Conservation (phyloP, 192 early-diverging fungal species). For the Anaeromyces robustus region DNA sequence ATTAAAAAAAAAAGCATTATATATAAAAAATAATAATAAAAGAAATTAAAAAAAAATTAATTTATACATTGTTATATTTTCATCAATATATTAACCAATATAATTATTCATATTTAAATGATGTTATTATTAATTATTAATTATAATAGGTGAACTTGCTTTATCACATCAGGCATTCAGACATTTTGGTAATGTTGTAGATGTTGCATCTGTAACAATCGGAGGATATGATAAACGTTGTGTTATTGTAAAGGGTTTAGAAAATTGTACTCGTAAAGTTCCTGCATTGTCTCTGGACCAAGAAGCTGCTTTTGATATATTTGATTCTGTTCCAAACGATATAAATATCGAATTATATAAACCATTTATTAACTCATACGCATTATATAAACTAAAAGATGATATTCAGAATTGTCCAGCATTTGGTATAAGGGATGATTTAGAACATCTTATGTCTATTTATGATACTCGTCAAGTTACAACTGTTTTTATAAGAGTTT, state of each 20-base stretch:
- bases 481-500: constrained; percentile 30
- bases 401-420: constrained; percentile 29
- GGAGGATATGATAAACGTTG: constrained; percentile 30
- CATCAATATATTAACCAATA: no score
- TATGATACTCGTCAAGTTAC: constrained; percentile 31
- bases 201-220: constrained; percentile 16
- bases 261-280: constrained; percentile 9
- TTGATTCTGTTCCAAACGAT: not conserved
- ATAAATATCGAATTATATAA: constrained; percentile 23
- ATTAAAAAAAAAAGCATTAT: no score
- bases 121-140: not conserved
- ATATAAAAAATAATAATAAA: no score
- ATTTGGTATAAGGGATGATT: constrained; percentile 16
- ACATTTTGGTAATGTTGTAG: constrained; percentile 14
- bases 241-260: constrained; percentile 16
- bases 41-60: no score
- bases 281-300: constrained; percentile 7
- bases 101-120: no score
- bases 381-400: constrained; percentile 29
- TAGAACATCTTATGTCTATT: constrained; percentile 20
- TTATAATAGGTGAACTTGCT: constrained; percentile 19
- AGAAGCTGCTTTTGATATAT: not conserved
- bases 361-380: constrained; percentile 27
- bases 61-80: no score
- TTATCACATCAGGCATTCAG: constrained; percentile 31